Base-by-base conservation (phyloP, 2,329 filamentous ascomycete genomes). In the Coniochaeta prunicola region DNA sequence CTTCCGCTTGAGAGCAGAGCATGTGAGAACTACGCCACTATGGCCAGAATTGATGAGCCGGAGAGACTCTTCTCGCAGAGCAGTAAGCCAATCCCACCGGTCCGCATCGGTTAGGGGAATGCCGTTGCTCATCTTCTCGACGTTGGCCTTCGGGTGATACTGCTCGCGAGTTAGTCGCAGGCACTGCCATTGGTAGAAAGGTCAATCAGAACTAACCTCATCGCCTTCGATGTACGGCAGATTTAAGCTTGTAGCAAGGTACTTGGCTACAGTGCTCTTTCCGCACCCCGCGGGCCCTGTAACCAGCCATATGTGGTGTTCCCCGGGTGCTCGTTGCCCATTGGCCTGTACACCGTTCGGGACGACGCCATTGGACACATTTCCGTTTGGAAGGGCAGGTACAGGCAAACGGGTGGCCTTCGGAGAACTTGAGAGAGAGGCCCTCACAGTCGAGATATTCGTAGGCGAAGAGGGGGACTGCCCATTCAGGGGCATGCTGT, bases 41-140 rank as follows among this genome's bases (percentile, higher is more conserved):
- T 83, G 80, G 38, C 86, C 85, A 55, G 73, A 74, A 58, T 78
- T 75, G 60, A 89, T 77, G 56, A 77, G 77, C 57, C 75, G 74
- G 58, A 86, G 77, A 7, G 85, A 84, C 67, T 86, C 87, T 64
- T 91, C 83, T 63, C 90, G 89, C 15, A 94, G 81, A 13, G 80
- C 80, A 53, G 88, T 90, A 63, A 99, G 86, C 94, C 94, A 99
- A 77, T 97, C 93, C 94, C 94, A 97, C 63, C 94, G 89, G 75
- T 99, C 94, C 60, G 87, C 88, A 70, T 99, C 94, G 59, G 90
- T 96, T 36, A 99, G 81, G 2, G 94, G 92, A 59, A 86, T 87
- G 65, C 91, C 91, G 65, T 81, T 81, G 69, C 83, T 81, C 94
- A 99, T 99, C 76, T 97, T 99, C 58, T 92, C 87, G 66, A 92